Evolutionary conservation across 2,329 filamentous ascomycete species (phyloP), one percentile per base, ranked within the genome.

Genomic region (Trichoderma asperellum): DNA sequence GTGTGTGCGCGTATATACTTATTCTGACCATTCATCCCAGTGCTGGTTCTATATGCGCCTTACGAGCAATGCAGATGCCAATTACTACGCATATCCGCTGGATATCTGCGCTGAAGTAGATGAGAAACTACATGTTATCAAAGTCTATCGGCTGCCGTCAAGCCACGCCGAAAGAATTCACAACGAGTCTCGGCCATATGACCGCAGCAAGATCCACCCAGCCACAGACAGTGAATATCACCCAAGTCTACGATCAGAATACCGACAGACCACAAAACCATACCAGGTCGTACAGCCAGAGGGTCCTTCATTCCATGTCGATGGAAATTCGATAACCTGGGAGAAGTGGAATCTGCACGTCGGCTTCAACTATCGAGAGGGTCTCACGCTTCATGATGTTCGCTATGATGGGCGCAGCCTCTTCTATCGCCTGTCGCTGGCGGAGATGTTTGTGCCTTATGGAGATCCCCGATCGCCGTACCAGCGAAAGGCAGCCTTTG

Each of bases 361-460:
- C 4, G 86, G 86, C 37, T 92, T 91, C 80, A 92, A 90, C 77
- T 85, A 87, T 58, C 84, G 91, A 2, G 91, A 93, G 77, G 91
- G 91, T 12, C 86, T 88, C 16, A 89, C 91, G 2, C 82, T 93
- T 3, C 89, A 93, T 75, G 89, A 93, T 72, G 80, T 93, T 18
- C 84, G 84, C 74, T 93, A 91, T 74, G 88, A 91, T 72, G 85
- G 85, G 40, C 84, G 89, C n/a, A 88, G 86, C 58, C 81, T 92
- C 35, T 83, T 92, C 74, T 90, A 92, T 79, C 85, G 91, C 1
- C 77, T 93, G 29, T 87, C 86, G 70, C 83, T 91, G 68, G 87
- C 86, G 71, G 91, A 93, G 76, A 91, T 93, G 87, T 86, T 86
- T 2, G 88, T 91, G 0, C 89, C 89, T 0, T 92, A 92, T 72